phyloP scores from a whole-genome alignment of 768 basidiomycete genomes.

The Pleurotus salmoneostramineus region DNA sequence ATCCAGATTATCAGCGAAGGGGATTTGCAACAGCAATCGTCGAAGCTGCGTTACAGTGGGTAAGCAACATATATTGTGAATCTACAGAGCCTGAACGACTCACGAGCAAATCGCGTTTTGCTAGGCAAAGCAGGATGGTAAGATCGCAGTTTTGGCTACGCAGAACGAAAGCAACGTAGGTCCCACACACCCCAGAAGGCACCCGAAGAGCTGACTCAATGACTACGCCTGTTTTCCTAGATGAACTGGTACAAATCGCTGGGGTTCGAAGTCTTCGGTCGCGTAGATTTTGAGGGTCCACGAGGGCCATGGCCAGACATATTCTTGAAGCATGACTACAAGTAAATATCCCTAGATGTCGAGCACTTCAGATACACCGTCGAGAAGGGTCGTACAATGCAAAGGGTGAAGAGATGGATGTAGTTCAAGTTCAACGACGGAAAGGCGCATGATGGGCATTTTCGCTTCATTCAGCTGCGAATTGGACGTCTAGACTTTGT shows the following conservation, averaged over 20 bases:
- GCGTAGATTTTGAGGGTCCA: background rate
- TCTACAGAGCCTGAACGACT: background rate
- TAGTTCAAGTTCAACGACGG: too few species aligned
- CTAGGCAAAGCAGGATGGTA: background rate
- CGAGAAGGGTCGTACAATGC: too few species aligned
- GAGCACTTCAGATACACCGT: too few species aligned
- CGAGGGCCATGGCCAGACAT: background rate
- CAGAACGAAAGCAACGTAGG: background rate
- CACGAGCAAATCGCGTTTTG: background rate
- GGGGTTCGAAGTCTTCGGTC: background rate
- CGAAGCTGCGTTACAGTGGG: background rate
- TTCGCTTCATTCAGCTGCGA: too few species aligned
- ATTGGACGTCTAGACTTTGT: too few species aligned
- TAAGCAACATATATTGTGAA: background rate
- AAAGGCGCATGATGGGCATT: too few species aligned
- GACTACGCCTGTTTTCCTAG: background rate
- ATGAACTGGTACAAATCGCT: background rate
- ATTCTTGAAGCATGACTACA: background rate
- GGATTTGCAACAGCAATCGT: conserved; percentile 8
- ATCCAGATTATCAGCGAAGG: conserved; percentile 8
- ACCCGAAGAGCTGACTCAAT: background rate
- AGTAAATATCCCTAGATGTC: background rate
- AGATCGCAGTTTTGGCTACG: background rate
- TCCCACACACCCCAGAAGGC: background rate
- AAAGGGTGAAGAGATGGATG: too few species aligned